Base-by-base conservation (phyloP, 441 rosid genomes). In the Aleurites moluccanus region DNA sequence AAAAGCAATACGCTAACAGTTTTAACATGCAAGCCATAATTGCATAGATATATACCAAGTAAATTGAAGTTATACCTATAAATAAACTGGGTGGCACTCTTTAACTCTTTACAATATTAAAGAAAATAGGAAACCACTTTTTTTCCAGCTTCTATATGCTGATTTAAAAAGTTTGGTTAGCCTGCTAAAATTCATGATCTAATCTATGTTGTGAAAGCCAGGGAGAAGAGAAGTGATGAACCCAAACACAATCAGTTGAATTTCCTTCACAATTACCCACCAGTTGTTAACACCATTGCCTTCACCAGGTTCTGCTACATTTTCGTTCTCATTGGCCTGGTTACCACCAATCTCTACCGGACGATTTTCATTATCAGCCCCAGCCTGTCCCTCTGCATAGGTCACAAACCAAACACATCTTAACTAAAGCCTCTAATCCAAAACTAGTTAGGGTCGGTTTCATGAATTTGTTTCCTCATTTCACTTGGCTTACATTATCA, bases 261-360 rank as follows among this genome's bases (percentile, higher is more conserved):
- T 89, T 87, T 96, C 99, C 85, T 90, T 96, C 67, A 91, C 89
- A 63, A 96, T 89, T 72, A 91, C 96, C 99, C 99, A 93, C 99
- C 97, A 91, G 25, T 83, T 87, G 55, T 92, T 91, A 69, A 91
- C 93, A 40, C 80, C 89, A 52, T 89, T 74, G 20, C 75, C 92
- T 27, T 74, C 86, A 47, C 64, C 85, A 4, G 80, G 80, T 47
- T 80, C 89, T 49, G 78, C 87, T 1, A 73, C 85, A 65, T 89
- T 90, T 70, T 75, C 91, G 73, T 91, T 89, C 77, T 81, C 93
- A 64, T 67, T 88, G 49, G 69, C 89, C 71, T 10, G 84, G 78
- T 91, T 81, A 59, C 80, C 90, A 59, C 80, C 90, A 3, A 84
- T 83, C 65, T 76, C 86, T 14, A 79, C 85, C 6, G 76, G 83